Percentiles rank a stretch among this genome's conserved stretches.
phyloP scores from a whole-genome alignment of 495 filamentous ascomycete genomes.

The Niebla homalea region DNA sequence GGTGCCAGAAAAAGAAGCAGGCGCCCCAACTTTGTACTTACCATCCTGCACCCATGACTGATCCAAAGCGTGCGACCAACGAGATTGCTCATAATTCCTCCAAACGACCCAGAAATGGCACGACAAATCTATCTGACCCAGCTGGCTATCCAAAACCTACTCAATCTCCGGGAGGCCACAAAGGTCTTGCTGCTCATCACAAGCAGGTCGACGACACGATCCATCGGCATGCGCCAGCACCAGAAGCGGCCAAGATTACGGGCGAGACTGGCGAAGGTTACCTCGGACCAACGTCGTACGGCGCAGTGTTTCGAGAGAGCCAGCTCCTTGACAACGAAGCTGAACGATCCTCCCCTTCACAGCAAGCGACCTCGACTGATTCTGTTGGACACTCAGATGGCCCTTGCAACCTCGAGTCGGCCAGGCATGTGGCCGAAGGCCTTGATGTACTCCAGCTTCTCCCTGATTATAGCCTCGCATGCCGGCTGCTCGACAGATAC shows the following conservation, averaged over 20 bases:
- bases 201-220: no score
- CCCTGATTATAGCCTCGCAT: constrained; percentile 21
- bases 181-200: no score
- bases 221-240: not conserved
- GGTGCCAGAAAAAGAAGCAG: constrained; percentile 26
- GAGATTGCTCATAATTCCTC: no score
- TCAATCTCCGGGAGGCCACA: no score
- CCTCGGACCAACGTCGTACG: constrained; percentile 37
- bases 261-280: constrained; percentile 25
- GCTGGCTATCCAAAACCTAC: no score
- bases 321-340: constrained; percentile 12
- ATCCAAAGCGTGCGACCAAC: no score
- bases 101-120: no score
- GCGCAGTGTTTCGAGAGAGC: constrained; percentile 32
- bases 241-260: not conserved
- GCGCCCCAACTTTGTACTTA: constrained; percentile 28
- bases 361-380: no score
- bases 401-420: constrained; percentile 19
- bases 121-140: no score
- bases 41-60: constrained; percentile 33
- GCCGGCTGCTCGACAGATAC: constrained; percentile 20
- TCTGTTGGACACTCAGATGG: no score
- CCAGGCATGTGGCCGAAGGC: constrained; percentile 27
- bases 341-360: not conserved
- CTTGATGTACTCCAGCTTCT: constrained; percentile 31